A percentile compares a stretch with the other conserved stretches of the same genome.
Conservation (phyloP, 164 flowering plant species). For the Magnolia sinica region DNA sequence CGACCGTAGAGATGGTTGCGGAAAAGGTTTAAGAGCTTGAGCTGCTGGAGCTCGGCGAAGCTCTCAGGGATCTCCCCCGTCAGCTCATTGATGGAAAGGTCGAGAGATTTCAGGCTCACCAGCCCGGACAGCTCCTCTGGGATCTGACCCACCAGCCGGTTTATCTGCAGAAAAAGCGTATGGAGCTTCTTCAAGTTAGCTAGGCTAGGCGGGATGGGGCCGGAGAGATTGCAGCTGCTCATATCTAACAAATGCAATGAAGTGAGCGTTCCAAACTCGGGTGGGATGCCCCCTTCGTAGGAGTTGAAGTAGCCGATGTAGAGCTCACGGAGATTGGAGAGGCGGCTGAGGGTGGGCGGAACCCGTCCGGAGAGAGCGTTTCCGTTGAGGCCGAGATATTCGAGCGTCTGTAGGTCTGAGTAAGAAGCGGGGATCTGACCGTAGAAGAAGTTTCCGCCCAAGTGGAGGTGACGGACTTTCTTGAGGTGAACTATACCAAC, state of each 20-base stretch:
- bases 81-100: constrained; percentile 60
- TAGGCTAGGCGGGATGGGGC: constrained; percentile 65
- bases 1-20: constrained; percentile 58
- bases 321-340: constrained; percentile 37
- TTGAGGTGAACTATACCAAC: constrained; percentile 26
- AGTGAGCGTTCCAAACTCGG: constrained; percentile 54
- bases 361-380: constrained; percentile 48
- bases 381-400: constrained; percentile 55
- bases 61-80: constrained; percentile 68
- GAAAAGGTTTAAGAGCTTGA: constrained; percentile 59
- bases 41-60: constrained; percentile 44
- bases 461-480: constrained; percentile 38
- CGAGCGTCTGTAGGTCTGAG: constrained; percentile 52
- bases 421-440: constrained; percentile 62
- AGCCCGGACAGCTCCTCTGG: constrained; percentile 63
- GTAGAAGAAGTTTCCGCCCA: constrained; percentile 75
- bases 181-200: constrained; percentile 47
- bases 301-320: constrained; percentile 44
- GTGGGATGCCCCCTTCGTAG: constrained; percentile 53
- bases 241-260: constrained; percentile 51
- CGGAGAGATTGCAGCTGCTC: constrained; percentile 53
- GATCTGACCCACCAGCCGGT: constrained; percentile 52
- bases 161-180: constrained; percentile 65
- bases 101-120: constrained; percentile 51
- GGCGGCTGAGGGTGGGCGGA: constrained; percentile 45